Evolutionary conservation across 345 rosid genomes (phyloP).

Genomic region (Durio zibethinus): DNA sequence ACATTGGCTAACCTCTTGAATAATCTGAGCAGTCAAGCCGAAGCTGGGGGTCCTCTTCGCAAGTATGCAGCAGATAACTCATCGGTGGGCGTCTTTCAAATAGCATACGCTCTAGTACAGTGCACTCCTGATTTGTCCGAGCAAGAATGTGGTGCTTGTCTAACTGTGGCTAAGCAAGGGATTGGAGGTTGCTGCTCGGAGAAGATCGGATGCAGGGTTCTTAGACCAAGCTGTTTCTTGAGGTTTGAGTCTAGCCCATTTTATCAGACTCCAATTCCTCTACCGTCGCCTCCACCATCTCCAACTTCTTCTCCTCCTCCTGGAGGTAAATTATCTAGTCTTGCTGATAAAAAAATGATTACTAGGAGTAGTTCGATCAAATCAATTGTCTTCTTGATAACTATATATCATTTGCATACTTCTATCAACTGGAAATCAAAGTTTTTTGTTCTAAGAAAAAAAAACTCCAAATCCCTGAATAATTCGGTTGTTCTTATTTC

Average conservation of each 20-base stretch:
- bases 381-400: too few species aligned
- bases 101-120: constrained; percentile 33
- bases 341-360: too few species aligned
- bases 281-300: constrained; percentile 1
- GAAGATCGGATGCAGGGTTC: constrained; percentile 33
- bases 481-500: too few species aligned
- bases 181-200: constrained; percentile 30
- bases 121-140: constrained; percentile 52
- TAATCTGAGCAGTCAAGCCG: constrained; percentile 11
- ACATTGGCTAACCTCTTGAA: constrained; percentile 18
- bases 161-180: constrained; percentile 11
- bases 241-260: constrained; percentile 25
- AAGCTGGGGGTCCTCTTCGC: not conserved
- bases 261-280: not conserved
- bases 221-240: constrained; percentile 25
- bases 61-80: constrained; percentile 10
- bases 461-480: not conserved
- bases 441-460: not conserved
- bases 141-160: constrained; percentile 39
- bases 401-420: not conserved
- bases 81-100: constrained; percentile 10
- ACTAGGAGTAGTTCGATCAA: too few species aligned
- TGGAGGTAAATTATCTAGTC: not conserved
- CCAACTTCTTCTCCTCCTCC: not conserved
- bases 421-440: not conserved